phyloP scores from a whole-genome alignment of 2,329 filamentous ascomycete genomes.

The Ceratocystis diversiconidia region DNA sequence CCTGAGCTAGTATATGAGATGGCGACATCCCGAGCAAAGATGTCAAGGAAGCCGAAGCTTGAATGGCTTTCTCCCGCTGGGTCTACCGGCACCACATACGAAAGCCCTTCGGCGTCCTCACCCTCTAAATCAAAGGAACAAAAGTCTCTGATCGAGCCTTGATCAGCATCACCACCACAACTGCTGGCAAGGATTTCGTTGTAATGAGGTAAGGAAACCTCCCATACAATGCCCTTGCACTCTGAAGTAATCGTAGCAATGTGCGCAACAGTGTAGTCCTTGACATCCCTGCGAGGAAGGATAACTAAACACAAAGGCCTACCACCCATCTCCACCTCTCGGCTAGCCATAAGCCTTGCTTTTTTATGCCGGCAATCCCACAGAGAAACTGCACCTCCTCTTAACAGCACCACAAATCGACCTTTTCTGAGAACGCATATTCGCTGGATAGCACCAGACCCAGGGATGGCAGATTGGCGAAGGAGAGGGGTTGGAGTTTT shows the following conservation, averaged over 20 bases:
- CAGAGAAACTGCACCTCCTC: slow-evolving; percentile 53
- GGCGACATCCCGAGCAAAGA: slow-evolving; percentile 73
- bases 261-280: slow-evolving; percentile 46
- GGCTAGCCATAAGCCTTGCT: slow-evolving; percentile 45
- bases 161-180: neutral
- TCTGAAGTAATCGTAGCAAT: slow-evolving; percentile 72
- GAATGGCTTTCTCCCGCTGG: slow-evolving; percentile 62
- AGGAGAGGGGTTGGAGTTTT: slow-evolving; percentile 20
- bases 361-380: slow-evolving; percentile 59
- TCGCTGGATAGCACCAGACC: slow-evolving; percentile 59
- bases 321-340: slow-evolving; percentile 34
- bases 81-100: slow-evolving; percentile 67
- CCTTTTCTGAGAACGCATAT: slow-evolving; percentile 67
- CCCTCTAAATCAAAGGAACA: slow-evolving; percentile 55
- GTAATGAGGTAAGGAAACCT: slow-evolving; percentile 47
- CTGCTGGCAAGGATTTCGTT: slow-evolving; percentile 19
- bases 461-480: slow-evolving; percentile 53
- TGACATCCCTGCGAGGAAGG: slow-evolving; percentile 47
- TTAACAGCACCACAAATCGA: slow-evolving; percentile 66
- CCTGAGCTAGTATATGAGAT: slow-evolving; percentile 70
- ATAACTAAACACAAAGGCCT: slow-evolving; percentile 69
- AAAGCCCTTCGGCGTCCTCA: slow-evolving; percentile 41
- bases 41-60: slow-evolving; percentile 66
- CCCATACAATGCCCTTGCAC: slow-evolving; percentile 69
- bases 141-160: slow-evolving; percentile 43